Percentiles rank a stretch among this genome's conserved stretches.
Conservation (phyloP, 495 filamentous ascomycete genomes). For the Penicillium fimorum region DNA sequence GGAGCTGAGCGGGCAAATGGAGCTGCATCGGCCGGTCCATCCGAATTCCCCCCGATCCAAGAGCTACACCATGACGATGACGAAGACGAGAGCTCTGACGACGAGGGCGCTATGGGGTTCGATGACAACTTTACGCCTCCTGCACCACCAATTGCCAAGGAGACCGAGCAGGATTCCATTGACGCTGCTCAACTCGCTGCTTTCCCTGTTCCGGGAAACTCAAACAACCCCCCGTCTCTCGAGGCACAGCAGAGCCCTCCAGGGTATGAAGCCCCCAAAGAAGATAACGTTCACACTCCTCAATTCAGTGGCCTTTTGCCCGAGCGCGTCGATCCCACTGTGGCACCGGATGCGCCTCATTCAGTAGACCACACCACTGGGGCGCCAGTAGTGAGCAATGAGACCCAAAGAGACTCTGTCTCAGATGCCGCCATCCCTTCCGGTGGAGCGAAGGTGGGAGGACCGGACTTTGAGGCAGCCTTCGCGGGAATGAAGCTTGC, state of each 20-base stretch:
- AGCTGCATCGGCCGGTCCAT: conserved; percentile 30
- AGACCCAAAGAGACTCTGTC: conserved; percentile 27
- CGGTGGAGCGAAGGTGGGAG: conserved; percentile 33
- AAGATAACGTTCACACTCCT: conserved; percentile 44
- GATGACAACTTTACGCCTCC: conserved; percentile 86
- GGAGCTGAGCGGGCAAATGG: conserved; percentile 29
- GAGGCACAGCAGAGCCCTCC: conserved; percentile 65
- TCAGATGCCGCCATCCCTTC: conserved; percentile 17
- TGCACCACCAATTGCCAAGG: conserved; percentile 53
- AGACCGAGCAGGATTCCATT: conserved; percentile 31
- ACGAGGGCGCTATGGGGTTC: conserved; percentile 69
- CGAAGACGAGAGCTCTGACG: conserved; percentile 69
- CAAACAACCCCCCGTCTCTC: conserved; percentile 44
- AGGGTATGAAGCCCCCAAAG: conserved; percentile 52
- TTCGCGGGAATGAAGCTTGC: conserved; percentile 74
- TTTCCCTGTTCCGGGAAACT: conserved; percentile 38
- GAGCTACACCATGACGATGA: conserved; percentile 78
- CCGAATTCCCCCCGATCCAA: conserved; percentile 92
- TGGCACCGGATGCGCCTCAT: conserved; percentile 47
- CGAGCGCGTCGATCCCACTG: conserved; percentile 60
- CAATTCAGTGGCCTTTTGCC: conserved; percentile 67
- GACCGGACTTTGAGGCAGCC: conserved; percentile 79
- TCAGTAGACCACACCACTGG: conserved; percentile 42
- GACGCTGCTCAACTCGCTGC: conserved; percentile 42
- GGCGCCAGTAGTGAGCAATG: conserved; percentile 42